Percentiles rank a stretch among this genome's conserved stretches.
Evolutionary conservation across 2,329 filamentous ascomycete genomes (phyloP).

Genomic region (Diaporthe helianthi): DNA sequence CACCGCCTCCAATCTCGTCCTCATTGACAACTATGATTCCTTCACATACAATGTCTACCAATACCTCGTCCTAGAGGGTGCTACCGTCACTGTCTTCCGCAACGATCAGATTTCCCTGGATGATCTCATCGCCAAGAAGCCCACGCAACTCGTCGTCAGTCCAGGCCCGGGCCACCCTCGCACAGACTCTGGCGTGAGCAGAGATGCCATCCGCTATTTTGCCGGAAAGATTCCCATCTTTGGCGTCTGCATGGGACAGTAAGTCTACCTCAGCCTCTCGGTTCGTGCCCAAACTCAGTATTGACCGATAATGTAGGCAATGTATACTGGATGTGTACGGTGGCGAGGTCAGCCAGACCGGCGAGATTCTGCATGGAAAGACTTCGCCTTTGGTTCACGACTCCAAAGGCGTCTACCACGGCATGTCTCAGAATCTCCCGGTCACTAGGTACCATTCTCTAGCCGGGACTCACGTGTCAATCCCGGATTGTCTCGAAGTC

Average conservation of each 20-base stretch:
- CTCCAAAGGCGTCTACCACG: constrained; percentile 86
- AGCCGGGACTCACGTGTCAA: constrained; percentile 85
- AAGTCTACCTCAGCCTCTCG: constrained; percentile 48
- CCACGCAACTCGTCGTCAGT: constrained; percentile 93
- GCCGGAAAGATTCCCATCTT: constrained; percentile 93
- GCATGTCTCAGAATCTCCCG: constrained; percentile 79
- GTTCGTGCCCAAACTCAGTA: constrained; percentile 33
- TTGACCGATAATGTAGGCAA: constrained; percentile 61
- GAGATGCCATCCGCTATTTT: constrained; percentile 89
- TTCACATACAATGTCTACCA: constrained; percentile 99
- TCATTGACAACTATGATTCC: constrained; percentile 99
- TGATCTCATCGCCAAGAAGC: constrained; percentile 81
- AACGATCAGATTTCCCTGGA: constrained; percentile 92
- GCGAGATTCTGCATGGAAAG: constrained; percentile 97
- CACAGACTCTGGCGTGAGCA: constrained; percentile 91
- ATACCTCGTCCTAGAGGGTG: constrained; percentile 95
- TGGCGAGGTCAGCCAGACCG: constrained; percentile 88
- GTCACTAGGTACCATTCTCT: constrained; percentile 97
- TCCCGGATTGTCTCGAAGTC: constrained; percentile 86
- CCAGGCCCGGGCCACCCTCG: constrained; percentile 93
- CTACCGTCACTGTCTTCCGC: constrained; percentile 85
- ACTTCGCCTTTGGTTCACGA: constrained; percentile 92
- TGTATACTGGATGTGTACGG: constrained; percentile 96
- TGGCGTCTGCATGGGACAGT: constrained; percentile 99
- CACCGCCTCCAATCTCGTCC: constrained; percentile 86